A percentile compares a stretch with the other conserved stretches of the same genome.
These are phyloP conservation scores for Wickerhamiella dianesei DNA, from an alignment of 805 yeast genomes.

Conservation along the genomic window DNA sequence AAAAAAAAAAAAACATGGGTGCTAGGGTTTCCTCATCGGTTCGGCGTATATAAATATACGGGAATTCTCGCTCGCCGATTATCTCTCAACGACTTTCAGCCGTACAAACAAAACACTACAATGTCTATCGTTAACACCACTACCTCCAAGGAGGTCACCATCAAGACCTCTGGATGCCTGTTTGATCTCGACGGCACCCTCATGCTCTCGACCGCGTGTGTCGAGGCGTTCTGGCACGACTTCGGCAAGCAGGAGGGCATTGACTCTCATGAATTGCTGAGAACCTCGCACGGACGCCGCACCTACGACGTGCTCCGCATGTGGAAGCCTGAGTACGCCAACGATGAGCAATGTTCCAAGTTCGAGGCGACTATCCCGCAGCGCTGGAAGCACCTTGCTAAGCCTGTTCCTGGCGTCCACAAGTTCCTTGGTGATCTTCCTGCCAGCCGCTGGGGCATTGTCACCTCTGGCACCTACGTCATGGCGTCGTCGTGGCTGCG, in stretches of 20 bases:
- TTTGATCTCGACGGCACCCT: conserved; percentile 85
- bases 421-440: conserved; percentile 32
- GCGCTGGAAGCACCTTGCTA: conserved; percentile 58
- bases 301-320: conserved; percentile 63
- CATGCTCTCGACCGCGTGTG: conserved; percentile 70
- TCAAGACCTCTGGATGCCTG: conserved; percentile 36
- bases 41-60: not conserved
- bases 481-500: conserved; percentile 71
- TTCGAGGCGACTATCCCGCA: conserved; percentile 60
- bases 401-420: conserved; percentile 63
- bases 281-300: conserved; percentile 71
- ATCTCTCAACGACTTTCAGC: too few species aligned
- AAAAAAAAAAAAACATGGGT: not conserved
- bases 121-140: conserved; percentile 11
- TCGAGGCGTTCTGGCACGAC: conserved; percentile 70
- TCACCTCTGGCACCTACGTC: conserved; percentile 67
- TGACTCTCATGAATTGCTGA: conserved; percentile 55
- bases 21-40: not conserved
- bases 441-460: conserved; percentile 62
- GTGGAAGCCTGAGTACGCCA: conserved; percentile 64
- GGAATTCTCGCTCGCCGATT: not conserved
- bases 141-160: conserved; percentile 11
- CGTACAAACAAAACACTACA: not conserved
- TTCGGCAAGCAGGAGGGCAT: conserved; percentile 56
- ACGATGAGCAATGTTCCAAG: conserved; percentile 46